These are phyloP conservation scores for Mallotus japonicus DNA, from an alignment of 441 rosid genomes.

Conservation along the genomic window DNA sequence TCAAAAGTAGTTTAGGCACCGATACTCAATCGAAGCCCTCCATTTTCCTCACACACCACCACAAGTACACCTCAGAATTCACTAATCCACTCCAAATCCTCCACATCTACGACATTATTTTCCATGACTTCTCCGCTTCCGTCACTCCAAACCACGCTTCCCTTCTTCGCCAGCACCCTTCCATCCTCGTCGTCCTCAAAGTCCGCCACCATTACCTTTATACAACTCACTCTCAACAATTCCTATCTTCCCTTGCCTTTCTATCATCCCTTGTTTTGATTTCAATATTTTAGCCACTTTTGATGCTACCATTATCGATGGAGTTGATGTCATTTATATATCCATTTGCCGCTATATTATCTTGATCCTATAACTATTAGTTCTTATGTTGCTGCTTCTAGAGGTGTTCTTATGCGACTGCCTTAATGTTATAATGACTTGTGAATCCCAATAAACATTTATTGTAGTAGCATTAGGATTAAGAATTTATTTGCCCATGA, in stretches of 20 bases:
- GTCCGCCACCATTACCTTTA: constrained; percentile 66
- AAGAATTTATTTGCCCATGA: too few relatives aligned
- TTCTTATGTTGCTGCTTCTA: constrained; percentile 51
- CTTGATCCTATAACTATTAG: constrained; percentile 78
- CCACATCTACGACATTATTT: constrained; percentile 78
- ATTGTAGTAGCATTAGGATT: too few relatives aligned
- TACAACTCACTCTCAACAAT: constrained; percentile 83
- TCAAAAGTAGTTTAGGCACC: too few relatives aligned
- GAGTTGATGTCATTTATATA: constrained; percentile 66
- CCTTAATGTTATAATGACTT: too few relatives aligned
- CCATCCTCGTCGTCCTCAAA: constrained; percentile 58
- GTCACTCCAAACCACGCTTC: constrained; percentile 41
- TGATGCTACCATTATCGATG: constrained; percentile 60
- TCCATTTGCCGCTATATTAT: constrained; percentile 71
- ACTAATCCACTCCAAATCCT: constrained; percentile 51
- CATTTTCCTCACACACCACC: constrained; percentile 70
- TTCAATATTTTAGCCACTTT: constrained; percentile 75
- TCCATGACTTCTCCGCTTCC: constrained; percentile 78
- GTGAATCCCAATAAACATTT: too few relatives aligned
- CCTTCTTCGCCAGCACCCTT: constrained; percentile 48
- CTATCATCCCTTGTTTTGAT: constrained; percentile 41
- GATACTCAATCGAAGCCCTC: constrained; percentile 68
- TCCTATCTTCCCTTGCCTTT: constrained; percentile 26
- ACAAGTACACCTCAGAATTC: constrained; percentile 80
- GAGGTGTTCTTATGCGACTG: constrained; percentile 36